These are phyloP conservation scores for Quercus cerris DNA, from an alignment of 306 rosid genomes.

Conservation along the genomic window DNA sequence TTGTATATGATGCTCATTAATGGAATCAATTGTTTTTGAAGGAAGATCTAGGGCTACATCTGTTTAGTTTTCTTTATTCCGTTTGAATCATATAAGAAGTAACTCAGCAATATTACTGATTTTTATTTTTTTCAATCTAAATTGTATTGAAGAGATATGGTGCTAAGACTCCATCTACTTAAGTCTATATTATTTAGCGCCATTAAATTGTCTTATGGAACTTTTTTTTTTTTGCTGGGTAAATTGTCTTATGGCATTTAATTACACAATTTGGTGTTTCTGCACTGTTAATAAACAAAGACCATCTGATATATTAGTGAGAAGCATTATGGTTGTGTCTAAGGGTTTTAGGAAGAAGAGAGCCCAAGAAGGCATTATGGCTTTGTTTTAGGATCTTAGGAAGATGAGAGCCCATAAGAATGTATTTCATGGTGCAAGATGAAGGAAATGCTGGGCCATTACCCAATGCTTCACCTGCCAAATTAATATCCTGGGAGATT, in stretches of 20 bases:
- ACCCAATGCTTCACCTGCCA: not conserved
- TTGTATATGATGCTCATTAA: slow-evolving; percentile 3
- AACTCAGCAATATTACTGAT: not conserved
- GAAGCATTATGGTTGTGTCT: not conserved
- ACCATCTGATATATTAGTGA: not conserved
- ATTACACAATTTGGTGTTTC: not conserved
- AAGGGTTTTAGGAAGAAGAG: not conserved
- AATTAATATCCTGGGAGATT: not conserved
- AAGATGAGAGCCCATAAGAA: not conserved
- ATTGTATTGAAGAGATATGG: not conserved
- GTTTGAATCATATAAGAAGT: not conserved
- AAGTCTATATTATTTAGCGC: not conserved
- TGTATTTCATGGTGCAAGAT: not conserved
- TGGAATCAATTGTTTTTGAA: not conserved
- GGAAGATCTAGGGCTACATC: not conserved
- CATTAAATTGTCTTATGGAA: not conserved
- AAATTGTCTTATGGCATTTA: not conserved
- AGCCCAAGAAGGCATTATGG: not conserved
- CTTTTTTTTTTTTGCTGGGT: no score
- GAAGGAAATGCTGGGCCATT: not conserved
- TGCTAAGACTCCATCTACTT: not conserved
- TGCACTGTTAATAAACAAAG: not conserved
- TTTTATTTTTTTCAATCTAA: not conserved
- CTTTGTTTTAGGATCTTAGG: not conserved
- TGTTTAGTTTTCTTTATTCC: not conserved